phyloP scores from a whole-genome alignment of 139 green algal genomes.

The Coccomyxa sp. region DNA sequence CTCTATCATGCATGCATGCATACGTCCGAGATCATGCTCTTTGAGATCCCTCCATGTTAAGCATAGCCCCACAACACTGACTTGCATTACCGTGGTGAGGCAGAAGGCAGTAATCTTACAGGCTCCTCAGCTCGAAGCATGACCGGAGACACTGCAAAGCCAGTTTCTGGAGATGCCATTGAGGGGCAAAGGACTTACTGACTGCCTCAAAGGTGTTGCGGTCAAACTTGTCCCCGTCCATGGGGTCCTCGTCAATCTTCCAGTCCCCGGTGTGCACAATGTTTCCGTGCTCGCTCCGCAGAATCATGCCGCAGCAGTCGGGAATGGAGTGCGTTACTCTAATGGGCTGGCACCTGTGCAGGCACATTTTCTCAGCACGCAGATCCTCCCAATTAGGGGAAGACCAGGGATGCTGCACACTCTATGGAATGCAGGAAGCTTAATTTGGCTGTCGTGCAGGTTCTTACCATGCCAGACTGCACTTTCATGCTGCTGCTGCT shows the following conservation, averaged over 20 bases:
- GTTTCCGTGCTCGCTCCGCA: constrained; percentile 84
- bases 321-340: constrained; percentile 98
- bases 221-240: constrained; percentile 92
- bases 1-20: too few relatives aligned
- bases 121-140: too few relatives aligned
- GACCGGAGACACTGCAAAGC: background rate
- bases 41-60: too few relatives aligned
- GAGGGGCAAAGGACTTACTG: constrained; percentile 41
- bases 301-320: constrained; percentile 92
- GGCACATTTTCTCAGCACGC: background rate
- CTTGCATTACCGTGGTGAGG: too few relatives aligned
- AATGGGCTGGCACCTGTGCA: constrained; percentile 67
- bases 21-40: too few relatives aligned
- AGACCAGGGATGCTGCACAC: background rate
- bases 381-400: too few relatives aligned
- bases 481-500: too few relatives aligned
- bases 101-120: too few relatives aligned
- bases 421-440: background rate
- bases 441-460: too few relatives aligned
- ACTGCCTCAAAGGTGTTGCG: constrained; percentile 78
- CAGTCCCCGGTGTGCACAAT: constrained; percentile 96
- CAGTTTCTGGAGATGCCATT: background rate
- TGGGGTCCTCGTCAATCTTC: constrained; percentile 97
- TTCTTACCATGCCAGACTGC: too few relatives aligned
- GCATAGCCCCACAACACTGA: too few relatives aligned